Evolutionary conservation across 208 protist genomes (phyloP).

Genomic region (Trypanosomatidae sp.): DNA sequence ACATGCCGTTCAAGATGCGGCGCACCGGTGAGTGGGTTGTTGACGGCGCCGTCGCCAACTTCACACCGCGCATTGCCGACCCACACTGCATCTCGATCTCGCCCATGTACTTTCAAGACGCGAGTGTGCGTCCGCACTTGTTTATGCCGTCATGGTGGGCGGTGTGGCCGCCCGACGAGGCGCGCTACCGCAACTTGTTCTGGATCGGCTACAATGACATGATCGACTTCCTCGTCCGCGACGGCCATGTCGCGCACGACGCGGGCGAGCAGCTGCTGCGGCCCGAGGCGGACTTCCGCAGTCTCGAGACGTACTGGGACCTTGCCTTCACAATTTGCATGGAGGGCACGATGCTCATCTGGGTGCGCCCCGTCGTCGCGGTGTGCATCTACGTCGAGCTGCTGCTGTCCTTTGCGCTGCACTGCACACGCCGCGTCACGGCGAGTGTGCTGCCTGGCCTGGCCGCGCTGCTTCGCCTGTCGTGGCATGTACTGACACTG

Average conservation of each 20-base stretch:
- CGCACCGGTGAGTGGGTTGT: conserved; percentile 53
- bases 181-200: conserved; percentile 49
- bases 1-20: conserved; percentile 48
- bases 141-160: conserved; percentile 75
- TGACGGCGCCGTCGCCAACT: conserved; percentile 50
- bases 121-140: conserved; percentile 38
- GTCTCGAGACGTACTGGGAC: conserved; percentile 13
- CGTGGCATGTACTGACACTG: no score
- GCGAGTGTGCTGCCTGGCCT: neutral
- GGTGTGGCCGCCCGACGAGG: conserved; percentile 23
- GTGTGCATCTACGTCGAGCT: conserved; percentile 48
- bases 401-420: conserved; percentile 16
- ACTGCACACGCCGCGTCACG: conserved; percentile 4
- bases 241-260: conserved; percentile 10
- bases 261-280: conserved; percentile 19
- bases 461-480: no score
- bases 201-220: conserved; percentile 72
- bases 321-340: conserved; percentile 19
- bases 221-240: conserved; percentile 45
- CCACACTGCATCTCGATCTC: conserved; percentile 48
- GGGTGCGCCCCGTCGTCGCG: conserved; percentile 30
- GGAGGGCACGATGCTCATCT: conserved; percentile 31
- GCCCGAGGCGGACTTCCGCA: conserved; percentile 18
- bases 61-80: conserved; percentile 49
- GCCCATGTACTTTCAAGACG: conserved; percentile 65